These are phyloP conservation scores for Backusella morwellensis DNA, from an alignment of 192 early-diverging fungal species.

Conservation along the genomic window DNA sequence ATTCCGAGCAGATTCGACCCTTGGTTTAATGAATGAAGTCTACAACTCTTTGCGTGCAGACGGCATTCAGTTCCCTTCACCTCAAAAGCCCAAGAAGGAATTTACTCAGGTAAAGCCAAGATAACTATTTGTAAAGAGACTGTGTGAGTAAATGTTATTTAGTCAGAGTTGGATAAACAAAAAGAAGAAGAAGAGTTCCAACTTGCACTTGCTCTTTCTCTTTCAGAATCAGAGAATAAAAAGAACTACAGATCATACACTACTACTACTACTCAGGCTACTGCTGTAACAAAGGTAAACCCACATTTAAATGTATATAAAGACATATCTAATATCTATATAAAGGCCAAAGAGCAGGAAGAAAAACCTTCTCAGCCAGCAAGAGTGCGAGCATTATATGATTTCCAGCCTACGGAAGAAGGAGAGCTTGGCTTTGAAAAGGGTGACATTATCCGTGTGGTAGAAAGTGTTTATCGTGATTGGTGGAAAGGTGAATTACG, in stretches of 20 bases:
- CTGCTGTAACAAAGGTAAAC: not conserved
- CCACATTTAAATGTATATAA: not conserved
- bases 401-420: constrained; percentile 85
- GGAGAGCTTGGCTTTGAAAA: constrained; percentile 89
- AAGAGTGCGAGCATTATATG: constrained; percentile 89
- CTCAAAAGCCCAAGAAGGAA: constrained; percentile 80
- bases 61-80: constrained; percentile 67
- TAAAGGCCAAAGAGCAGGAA: constrained; percentile 20
- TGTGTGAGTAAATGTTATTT: not conserved
- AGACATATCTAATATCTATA: not conserved
- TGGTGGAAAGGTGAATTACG: constrained; percentile 96
- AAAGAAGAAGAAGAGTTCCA: constrained; percentile 96
- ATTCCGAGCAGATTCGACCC: constrained; percentile 73
- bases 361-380: constrained; percentile 56
- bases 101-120: constrained; percentile 45
- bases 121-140: not conserved
- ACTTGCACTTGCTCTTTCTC: constrained; percentile 87
- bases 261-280: constrained; percentile 54
- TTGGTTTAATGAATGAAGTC: constrained; percentile 81
- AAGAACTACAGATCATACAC: constrained; percentile 9
- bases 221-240: constrained; percentile 62
- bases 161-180: constrained; percentile 72
- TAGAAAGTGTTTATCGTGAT: constrained; percentile 94
- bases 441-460: constrained; percentile 86
- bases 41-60: constrained; percentile 52